Conservation (phyloP, 352 stramenopile genomes). For the Pythium dissimile region DNA sequence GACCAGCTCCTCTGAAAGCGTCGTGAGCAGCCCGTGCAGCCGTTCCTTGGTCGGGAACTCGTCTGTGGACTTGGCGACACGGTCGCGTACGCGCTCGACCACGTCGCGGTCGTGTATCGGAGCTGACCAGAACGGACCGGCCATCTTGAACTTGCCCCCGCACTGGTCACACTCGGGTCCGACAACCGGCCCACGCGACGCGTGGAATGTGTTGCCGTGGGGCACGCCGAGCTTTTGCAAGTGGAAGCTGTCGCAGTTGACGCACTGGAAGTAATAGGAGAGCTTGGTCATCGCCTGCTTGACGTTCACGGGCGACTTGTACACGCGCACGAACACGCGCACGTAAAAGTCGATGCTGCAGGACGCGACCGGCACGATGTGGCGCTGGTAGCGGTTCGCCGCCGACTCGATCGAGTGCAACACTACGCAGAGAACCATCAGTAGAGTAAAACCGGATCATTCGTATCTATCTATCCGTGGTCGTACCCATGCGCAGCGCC, state of each 20-base stretch:
- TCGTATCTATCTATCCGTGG: background rate
- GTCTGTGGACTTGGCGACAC: constrained; percentile 70
- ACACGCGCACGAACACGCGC: constrained; percentile 98
- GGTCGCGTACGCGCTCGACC: constrained; percentile 78
- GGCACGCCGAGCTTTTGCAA: constrained; percentile 91
- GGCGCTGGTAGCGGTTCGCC: constrained; percentile 95
- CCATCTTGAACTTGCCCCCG: constrained; percentile 87
- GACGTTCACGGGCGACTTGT: constrained; percentile 93
- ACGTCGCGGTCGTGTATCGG: constrained; percentile 94
- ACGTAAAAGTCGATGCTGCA: constrained; percentile 99
- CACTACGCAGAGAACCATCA: constrained; percentile 57
- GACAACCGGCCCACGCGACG: constrained; percentile 68
- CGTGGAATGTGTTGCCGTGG: constrained; percentile 84
- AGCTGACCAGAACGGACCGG: constrained; percentile 96
- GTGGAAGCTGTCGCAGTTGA: constrained; percentile 97
- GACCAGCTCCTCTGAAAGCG: constrained; percentile 93
- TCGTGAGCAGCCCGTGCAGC: constrained; percentile 94
- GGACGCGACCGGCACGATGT: constrained; percentile 96
- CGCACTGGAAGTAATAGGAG: constrained; percentile 89
- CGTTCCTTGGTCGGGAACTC: constrained; percentile 91
- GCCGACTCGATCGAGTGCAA: constrained; percentile 94
- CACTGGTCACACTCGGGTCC: constrained; percentile 78
- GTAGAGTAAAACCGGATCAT: background rate
- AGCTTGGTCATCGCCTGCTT: constrained; percentile 92
- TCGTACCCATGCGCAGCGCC: constrained; percentile 76